Base-by-base conservation (phyloP, 2,329 filamentous ascomycete species). In the Colletotrichum costaricense region DNA sequence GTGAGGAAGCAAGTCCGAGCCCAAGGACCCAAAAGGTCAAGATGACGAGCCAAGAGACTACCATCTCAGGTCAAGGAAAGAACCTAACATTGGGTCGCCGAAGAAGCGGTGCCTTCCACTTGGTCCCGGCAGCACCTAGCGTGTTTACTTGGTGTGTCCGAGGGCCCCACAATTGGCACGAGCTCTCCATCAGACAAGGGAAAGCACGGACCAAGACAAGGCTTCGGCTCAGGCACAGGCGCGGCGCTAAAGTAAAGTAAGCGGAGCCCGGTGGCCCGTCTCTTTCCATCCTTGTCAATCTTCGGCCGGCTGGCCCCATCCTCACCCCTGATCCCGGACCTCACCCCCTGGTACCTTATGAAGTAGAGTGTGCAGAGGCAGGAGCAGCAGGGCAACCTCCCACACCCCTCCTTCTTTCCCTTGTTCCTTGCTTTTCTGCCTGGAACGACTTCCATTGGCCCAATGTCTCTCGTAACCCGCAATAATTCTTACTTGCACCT, bases 141-240 rank as follows among this genome's bases (percentile, higher is more conserved):
- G 55, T 49, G 58, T 22, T 28, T 26, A 14, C 5, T 24, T 28
- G 54, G 22, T 26, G 22, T 56, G 9, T 30, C 66, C 67, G 60
- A 42, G 42, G 24, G 2, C 54, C 14, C 70, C 46, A 69, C 28
- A 30, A 4, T 14, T 24, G 19, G 19, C 5, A 24, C 42, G 19
- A 49, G 42, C 14, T 16, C 60, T 8, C 60, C 55, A 71, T 62
- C 26, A 55, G 30, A 58, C 24, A 28, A 55, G 16, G 24, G 14
- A 49, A 28, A 2, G 62, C 67, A 73, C 70, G 33, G 67, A 38
- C 35, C 70, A 42, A 22, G 0, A 0, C 1, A 5, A 54, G 70
- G 33, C 60, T 49, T 24, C 24, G 35, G 67, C 70, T 70, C 70
- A 73, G 70, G 70, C 56, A 73, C 70, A 62, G 56, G 28, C 46